Percentiles rank a stretch among this genome's conserved stretches.
Conservation (phyloP, 129 eudicot genomes). For the Ambrosia artemisiifolia region DNA sequence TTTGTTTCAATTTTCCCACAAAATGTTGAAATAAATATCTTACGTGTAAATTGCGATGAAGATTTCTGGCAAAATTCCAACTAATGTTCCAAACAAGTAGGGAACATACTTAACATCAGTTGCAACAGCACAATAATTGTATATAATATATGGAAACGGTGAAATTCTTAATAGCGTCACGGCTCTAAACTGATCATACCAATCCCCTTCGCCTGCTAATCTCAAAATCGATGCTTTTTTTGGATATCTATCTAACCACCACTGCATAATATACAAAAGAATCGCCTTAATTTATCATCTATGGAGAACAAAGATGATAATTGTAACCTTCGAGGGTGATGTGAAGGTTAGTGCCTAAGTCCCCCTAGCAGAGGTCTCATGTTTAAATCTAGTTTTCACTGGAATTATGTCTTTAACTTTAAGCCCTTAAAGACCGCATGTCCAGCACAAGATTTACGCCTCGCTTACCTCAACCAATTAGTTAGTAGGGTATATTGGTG, state of each 20-base stretch:
- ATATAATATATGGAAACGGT: conserved; percentile 71
- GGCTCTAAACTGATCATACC: conserved; percentile 67
- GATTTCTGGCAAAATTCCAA: conserved; percentile 83
- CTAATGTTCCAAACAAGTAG: conserved; percentile 65
- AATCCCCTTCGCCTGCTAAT: conserved; percentile 88
- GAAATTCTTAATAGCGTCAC: conserved; percentile 75
- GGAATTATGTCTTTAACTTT: no score
- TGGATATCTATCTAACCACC: conserved; percentile 73
- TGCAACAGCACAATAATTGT: conserved; percentile 81
- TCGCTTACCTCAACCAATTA: no score
- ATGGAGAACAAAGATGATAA: background rate
- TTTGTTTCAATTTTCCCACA: background rate
- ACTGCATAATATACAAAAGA: conserved; percentile 33
- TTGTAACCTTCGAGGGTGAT: no score
- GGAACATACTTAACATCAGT: conserved; percentile 77
- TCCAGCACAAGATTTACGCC: no score
- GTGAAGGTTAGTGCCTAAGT: no score
- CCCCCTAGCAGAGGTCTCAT: no score
- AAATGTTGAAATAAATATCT: conserved; percentile 16
- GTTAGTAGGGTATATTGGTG: no score
- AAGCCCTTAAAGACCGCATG: no score
- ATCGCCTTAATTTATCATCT: background rate
- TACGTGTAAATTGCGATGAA: conserved; percentile 84
- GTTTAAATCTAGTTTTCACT: no score
- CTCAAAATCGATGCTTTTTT: conserved; percentile 71